Conservation (phyloP, 768 basidiomycete genomes). For the Kwoniella newhampshirensis region DNA sequence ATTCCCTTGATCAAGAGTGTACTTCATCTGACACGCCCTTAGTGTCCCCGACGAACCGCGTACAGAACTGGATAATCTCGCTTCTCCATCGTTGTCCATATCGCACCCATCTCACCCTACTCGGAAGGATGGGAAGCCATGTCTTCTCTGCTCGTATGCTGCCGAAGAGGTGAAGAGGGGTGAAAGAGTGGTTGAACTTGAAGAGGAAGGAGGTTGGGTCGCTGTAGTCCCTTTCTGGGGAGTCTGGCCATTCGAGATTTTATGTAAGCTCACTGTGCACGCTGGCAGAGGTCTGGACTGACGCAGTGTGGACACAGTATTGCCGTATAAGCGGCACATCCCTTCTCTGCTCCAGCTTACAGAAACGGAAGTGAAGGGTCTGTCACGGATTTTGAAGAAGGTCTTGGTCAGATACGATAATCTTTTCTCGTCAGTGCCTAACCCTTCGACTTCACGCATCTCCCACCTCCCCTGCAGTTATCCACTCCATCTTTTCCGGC, state of each 20-base stretch:
- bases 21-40: background rate
- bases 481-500: no score
- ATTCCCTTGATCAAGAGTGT: no score
- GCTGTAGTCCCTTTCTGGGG: slow-evolving; percentile 95
- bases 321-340: slow-evolving; percentile 52
- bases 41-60: background rate
- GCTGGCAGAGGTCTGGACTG: background rate
- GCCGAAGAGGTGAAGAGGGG: slow-evolving; percentile 63
- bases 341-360: slow-evolving; percentile 66
- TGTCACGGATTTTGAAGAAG: slow-evolving; percentile 61
- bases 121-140: slow-evolving; percentile 56
- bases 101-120: slow-evolving; percentile 56
- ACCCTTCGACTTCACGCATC: no score
- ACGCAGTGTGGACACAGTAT: background rate
- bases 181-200: slow-evolving; percentile 62
- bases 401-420: slow-evolving; percentile 46
- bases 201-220: slow-evolving; percentile 66
- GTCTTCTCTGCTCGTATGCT: slow-evolving; percentile 74
- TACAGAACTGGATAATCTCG: slow-evolving; percentile 51
- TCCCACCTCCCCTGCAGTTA: no score
- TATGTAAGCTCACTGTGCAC: slow-evolving; percentile 45
- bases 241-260: slow-evolving; percentile 84
- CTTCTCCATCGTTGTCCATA: slow-evolving; percentile 59
- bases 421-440: slow-evolving; percentile 40
- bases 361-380: slow-evolving; percentile 59